Evolutionary conservation across 1,284 basidiomycete species (phyloP).

Genomic region (Chalciporus sp.): DNA sequence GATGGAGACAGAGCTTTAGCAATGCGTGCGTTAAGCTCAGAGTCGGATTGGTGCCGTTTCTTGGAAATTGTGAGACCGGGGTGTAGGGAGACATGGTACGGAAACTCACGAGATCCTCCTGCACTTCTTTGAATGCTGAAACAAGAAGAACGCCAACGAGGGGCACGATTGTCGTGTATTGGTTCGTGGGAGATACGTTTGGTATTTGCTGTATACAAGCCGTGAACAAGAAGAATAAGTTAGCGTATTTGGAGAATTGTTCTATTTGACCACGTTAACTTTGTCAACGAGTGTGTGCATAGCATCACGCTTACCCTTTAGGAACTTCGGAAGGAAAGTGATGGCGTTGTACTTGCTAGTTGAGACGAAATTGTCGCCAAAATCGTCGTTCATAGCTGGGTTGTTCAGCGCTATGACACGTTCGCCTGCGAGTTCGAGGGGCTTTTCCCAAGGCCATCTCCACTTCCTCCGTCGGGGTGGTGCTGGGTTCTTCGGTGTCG

Average conservation of each 20-base stretch:
- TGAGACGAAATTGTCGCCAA: conserved; percentile 83
- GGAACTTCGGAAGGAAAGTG: conserved; percentile 93
- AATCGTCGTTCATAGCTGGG: conserved; percentile 63
- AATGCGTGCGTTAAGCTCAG: conserved; percentile 85
- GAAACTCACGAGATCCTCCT: conserved; percentile 82
- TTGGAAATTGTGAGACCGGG: conserved; percentile 32
- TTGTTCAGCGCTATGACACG: conserved; percentile 78
- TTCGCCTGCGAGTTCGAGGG: conserved; percentile 61
- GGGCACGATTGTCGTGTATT: conserved; percentile 94
- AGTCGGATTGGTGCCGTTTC: conserved; percentile 97
- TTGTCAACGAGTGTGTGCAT: not conserved
- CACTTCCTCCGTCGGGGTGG: conserved; percentile 39
- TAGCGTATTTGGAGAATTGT: conserved; percentile 99
- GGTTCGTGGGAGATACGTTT: conserved; percentile 94
- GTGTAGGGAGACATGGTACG: not conserved
- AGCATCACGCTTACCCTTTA: conserved; percentile 66
- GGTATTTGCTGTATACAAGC: conserved; percentile 98
- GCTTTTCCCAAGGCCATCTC: conserved; percentile 82
- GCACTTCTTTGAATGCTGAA: conserved; percentile 95
- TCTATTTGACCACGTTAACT: conserved; percentile 50
- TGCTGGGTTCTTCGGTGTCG: conserved; percentile 10
- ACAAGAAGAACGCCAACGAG: conserved; percentile 89
- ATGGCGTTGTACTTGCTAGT: conserved; percentile 95
- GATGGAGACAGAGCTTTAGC: conserved; percentile 77
- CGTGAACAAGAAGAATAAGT: conserved; percentile 98